Conservation (phyloP, 139 green algal genomes). For the Chlorella vulgaris region DNA sequence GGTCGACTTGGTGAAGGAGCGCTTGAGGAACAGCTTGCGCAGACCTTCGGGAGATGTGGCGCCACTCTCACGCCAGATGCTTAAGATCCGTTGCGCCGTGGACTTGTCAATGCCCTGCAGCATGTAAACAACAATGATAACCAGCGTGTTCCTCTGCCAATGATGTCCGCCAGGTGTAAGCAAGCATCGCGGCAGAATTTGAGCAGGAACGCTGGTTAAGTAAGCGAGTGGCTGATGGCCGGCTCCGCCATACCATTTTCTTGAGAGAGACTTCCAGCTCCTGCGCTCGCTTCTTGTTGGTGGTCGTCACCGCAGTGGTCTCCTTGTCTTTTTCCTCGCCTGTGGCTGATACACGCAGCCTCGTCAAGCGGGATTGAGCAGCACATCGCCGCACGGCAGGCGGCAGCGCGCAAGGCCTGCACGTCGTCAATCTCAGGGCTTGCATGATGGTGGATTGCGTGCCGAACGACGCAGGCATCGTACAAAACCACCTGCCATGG, state of each 20-base stretch:
- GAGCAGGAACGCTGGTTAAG: too few species aligned
- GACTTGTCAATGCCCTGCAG: slow-evolving; percentile 25
- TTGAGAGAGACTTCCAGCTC: slow-evolving; percentile 12
- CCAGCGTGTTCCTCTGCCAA: too few species aligned
- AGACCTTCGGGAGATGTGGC: slow-evolving; percentile 28
- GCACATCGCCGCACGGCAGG: background rate
- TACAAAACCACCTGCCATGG: background rate
- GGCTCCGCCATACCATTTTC: background rate
- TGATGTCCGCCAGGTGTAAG: too few species aligned
- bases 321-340: background rate
- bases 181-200: too few species aligned
- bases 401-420: background rate
- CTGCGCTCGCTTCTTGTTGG: background rate
- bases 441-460: background rate
- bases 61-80: slow-evolving; percentile 37
- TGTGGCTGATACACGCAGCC: background rate
- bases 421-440: background rate
- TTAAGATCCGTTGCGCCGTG: slow-evolving; percentile 33
- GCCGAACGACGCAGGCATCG: too few species aligned
- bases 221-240: too few species aligned
- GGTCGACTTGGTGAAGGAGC: background rate
- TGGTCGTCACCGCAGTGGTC: background rate
- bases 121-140: background rate
- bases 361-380: background rate
- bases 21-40: slow-evolving; percentile 29